Evolutionary conservation across 192 early-diverging fungal genomes (phyloP), one percentile per base, ranked within the genome.

Genomic region (Coemansia sp.): DNA sequence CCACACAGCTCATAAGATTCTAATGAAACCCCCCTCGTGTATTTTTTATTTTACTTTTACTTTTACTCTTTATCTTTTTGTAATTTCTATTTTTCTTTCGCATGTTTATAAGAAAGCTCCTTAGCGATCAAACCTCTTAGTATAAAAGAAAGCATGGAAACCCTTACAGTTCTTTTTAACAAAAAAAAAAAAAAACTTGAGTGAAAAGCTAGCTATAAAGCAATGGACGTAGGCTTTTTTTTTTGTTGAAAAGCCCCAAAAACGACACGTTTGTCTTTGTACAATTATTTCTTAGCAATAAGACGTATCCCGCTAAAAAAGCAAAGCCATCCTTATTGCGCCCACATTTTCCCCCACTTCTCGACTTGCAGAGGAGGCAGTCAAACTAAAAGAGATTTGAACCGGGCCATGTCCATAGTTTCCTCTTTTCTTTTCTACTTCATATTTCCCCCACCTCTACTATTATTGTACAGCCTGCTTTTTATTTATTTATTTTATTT

Each of bases 21-120:
- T 19, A 14, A 1, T 1, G 5, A 5, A 48, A 32, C 1, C 27
- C 27, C 27, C 27, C 27, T 27, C 27, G 27, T 25, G 23, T 37
- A 34, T 62, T 14, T 62, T 9, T 62, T 7, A 0, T 10, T 4
- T 38, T 23, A 3, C 36, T 38, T 38, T 27, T 27, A 27, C 38
- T 44, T 38, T 44, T 9, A 48, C 29, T 64, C 44, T 64, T 17
- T 64, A 32, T 34, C 27, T n/a, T 37, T 36, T 50, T 65, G 42
- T 59, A 34, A 44, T 65, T 36, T 50, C 34, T 34, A 32, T 65
- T 65, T 36, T 37, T 68, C 66, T 46, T 37, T 11, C 34, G 7
- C 27, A 14, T 45, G 29, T 50, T 50, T 48, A 31, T 34, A 58
- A 23, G 21, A 25, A 29, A 58, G 6, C 11, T 17, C 29, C 32